Conservation (phyloP, 768 basidiomycete genomes). For the Amyloporia xantha region DNA sequence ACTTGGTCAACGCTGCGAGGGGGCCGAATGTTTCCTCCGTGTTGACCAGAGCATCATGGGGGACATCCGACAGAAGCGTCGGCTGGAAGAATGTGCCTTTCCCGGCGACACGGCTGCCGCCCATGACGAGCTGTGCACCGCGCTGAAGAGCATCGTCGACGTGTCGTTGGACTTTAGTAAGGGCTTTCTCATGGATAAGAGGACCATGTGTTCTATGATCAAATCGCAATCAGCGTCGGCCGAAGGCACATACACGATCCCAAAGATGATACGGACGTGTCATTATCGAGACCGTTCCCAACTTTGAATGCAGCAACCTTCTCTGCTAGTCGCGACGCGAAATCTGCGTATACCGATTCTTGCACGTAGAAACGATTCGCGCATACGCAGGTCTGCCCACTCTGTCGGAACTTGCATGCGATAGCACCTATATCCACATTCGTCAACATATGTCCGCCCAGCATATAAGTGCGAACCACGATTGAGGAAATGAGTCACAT, state of each 20-base stretch:
- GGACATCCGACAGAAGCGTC: constrained; percentile 85
- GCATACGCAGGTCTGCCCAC: constrained; percentile 83
- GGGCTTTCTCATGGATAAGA: constrained; percentile 79
- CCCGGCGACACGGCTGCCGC: constrained; percentile 66
- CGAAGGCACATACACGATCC: too few relatives aligned
- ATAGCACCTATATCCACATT: constrained; percentile 49
- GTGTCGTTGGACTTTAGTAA: constrained; percentile 81
- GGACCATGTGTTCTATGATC: constrained; percentile 90
- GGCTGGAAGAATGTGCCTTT: constrained; percentile 72
- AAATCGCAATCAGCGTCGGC: too few relatives aligned
- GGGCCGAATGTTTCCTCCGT: constrained; percentile 96
- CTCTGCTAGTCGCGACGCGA: constrained; percentile 80
- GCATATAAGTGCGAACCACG: neutral
- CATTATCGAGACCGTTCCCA: constrained; percentile 78
- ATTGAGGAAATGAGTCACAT: too few relatives aligned
- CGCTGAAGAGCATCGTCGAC: constrained; percentile 80
- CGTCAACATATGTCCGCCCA: neutral
- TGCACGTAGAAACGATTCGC: constrained; percentile 94
- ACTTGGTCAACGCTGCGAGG: constrained; percentile 78
- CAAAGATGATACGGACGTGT: constrained; percentile 53
- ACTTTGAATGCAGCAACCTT: constrained; percentile 79
- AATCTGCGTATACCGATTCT: constrained; percentile 85
- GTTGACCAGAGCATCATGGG: constrained; percentile 54
- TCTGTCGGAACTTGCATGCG: constrained; percentile 70
- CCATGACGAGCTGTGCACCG: constrained; percentile 85